These are phyloP conservation scores for Tetradesmus lagerheimii DNA, from an alignment of 139 green algal genomes.

Conservation along the genomic window DNA sequence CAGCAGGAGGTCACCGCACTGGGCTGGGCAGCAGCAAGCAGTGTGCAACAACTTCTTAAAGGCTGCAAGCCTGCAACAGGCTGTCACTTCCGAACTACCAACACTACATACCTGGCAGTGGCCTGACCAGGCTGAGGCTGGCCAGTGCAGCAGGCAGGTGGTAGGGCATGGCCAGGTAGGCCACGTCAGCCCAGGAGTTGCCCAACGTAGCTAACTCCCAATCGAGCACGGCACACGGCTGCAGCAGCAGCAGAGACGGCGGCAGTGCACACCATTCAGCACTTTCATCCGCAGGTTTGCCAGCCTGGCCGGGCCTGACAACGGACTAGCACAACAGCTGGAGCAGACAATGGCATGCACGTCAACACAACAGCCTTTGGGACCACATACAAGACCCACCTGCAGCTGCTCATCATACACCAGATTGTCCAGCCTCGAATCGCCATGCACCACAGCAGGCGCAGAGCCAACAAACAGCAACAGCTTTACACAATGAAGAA, in stretches of 20 bases:
- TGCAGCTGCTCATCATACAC: constrained; percentile 70
- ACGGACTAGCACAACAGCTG: constrained; percentile 95
- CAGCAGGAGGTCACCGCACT: too few species aligned
- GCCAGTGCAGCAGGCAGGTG: constrained; percentile 70
- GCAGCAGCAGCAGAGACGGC: background rate
- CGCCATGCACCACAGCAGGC: constrained; percentile 84
- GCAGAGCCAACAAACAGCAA: background rate
- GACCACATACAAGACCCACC: constrained; percentile 5
- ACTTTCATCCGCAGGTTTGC: too few species aligned
- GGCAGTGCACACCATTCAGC: too few species aligned
- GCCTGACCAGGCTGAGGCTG: constrained; percentile 8
- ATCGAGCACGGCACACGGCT: constrained; percentile 91
- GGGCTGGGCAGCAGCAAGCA: too few species aligned
- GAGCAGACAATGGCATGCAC: background rate
- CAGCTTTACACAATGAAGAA: too few species aligned
- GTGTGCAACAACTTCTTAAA: too few species aligned
- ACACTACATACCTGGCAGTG: background rate
- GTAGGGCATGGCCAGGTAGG: constrained; percentile 95
- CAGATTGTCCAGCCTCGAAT: constrained; percentile 97
- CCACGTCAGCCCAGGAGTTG: constrained; percentile 90
- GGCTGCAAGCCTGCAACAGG: too few species aligned
- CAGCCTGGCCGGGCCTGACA: constrained; percentile 96
- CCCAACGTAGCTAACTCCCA: constrained; percentile 99
- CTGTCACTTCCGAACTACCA: too few species aligned
- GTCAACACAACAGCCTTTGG: too few species aligned